Evolutionary conservation across 2,329 filamentous ascomycete genomes (phyloP), one percentile per base, ranked within the genome.

Genomic region (Sarocladium kiliense): DNA sequence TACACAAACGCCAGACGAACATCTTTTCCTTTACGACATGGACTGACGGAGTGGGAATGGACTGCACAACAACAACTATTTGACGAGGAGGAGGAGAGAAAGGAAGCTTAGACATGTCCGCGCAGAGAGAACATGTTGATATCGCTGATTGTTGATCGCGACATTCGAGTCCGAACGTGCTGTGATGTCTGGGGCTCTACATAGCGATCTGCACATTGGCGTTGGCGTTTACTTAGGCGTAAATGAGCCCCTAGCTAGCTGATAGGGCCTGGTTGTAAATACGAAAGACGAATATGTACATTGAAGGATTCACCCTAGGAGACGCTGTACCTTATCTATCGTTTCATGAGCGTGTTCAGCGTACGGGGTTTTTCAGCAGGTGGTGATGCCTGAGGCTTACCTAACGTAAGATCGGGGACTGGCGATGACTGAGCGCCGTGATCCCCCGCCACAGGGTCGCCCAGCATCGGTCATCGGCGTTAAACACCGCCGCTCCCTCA

Each of bases 11-110:
- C 30, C 47, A 25, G 3, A 32, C 26, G 47, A 36, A 36, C 19
- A 54, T 42, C 57, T 57, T 59, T 57, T 60, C 45, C 25, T 37
- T 58, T 42, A 21, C 19, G 25, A 19, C 41, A 45, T 19, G 18
- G 18, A 39, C 30, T 6, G 44, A 47, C 27, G 7, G 14, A 18
- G 19, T 14, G 18, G 39, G n/a, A 44, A 6, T 5, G 11, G 11
- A n/a, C 16, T 19, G 12, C 12, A n/a, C 12, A 6, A 6, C 16
- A n/a, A 19, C 36, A 39, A 6, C n/a, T 7, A 6, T n/a, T 39
- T 39, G 36, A 39, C n/a, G 36, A 39, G n/a, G 30, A 34, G 30
- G 30, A 34, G n/a, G n/a, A n/a, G n/a, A n/a, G n/a, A n/a, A n/a
- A n/a, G n/a, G n/a, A n/a, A n/a, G n/a, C n/a, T n/a, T n/a, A n/a